Percentiles rank a stretch among this genome's conserved stretches.
phyloP scores from a whole-genome alignment of 2,329 filamentous ascomycete genomes.

The Fusarium luffae region DNA sequence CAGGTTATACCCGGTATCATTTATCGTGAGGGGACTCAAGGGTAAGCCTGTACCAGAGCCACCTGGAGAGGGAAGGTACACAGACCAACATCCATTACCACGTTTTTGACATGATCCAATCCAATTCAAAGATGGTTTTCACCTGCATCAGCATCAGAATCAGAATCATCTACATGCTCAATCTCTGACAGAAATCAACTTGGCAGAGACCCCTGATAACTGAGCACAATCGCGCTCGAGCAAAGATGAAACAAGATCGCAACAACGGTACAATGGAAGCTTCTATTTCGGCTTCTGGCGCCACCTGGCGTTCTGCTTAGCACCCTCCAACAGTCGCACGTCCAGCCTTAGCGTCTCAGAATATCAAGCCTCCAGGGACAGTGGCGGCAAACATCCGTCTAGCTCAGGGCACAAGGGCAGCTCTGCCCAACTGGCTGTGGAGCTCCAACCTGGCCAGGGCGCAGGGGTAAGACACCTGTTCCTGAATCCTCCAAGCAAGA shows the following conservation, averaged over 20 bases:
- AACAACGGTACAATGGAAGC: conserved; percentile 27
- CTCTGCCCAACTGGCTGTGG: conserved; percentile 11
- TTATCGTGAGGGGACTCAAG: background rate
- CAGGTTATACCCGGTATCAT: background rate
- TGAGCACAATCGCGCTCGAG: background rate
- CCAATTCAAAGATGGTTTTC: background rate
- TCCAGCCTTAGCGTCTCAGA: conserved; percentile 30
- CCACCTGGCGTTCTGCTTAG: conserved; percentile 10
- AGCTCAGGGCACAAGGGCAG: background rate
- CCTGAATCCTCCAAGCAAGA: conserved; percentile 4
- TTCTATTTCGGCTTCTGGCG: conserved; percentile 39
- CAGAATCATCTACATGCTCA: background rate
- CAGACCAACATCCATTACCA: background rate
- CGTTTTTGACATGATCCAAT: conserved; percentile 1
- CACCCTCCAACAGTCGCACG: conserved; percentile 18
- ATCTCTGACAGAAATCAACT: background rate
- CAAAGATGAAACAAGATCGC: conserved; percentile 7
- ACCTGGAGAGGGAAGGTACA: background rate
- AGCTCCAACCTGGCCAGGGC: background rate
- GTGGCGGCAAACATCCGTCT: conserved; percentile 35
- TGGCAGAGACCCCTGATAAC: background rate
- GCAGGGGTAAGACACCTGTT: conserved; percentile 19
- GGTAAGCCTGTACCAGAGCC: background rate
- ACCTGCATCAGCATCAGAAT: background rate
- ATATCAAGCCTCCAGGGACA: conserved; percentile 23